Evolutionary conservation across 768 basidiomycete species (phyloP), one percentile per base, ranked within the genome.

Genomic region (Boletellus ananiceps): DNA sequence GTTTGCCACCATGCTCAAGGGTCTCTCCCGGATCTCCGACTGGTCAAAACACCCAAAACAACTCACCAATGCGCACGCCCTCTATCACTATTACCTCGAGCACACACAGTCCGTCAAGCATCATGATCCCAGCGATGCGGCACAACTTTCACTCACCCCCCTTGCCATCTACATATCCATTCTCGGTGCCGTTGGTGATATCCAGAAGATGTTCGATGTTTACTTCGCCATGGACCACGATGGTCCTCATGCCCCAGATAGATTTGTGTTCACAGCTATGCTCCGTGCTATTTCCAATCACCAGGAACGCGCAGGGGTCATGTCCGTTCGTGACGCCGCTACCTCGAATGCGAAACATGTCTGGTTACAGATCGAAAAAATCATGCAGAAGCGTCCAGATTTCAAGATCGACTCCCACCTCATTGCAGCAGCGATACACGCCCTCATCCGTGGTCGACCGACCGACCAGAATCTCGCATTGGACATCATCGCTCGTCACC

Each of bases 171-270:
- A 90, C 62, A 77, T 92, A 40, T 77, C 74, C 46, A 75, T 89
- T 34, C 77, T 92, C 7, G 84, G 80, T 44, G 74, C 74, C 32
- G 75, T 79, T 7, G 76, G 77, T 13, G 67, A 76, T 9, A 77
- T 83, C 50, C 81, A 88, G 54, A 78, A 78, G 49, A 76, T 89
- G 14, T 87, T 88, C 55, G 86, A 90, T 51, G 79, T 91, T 42
- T 91, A 82, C 68, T 79, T 86, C 54, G 73, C 74, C 13, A 66
- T 92, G 63, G 81, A 83, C 47, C 59, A 74, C n/a, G 74, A 79
- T 3, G 87, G 86, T 8, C 78, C 77, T 3, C 60, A 82, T n/a
- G 72, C 80, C 0, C 80, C 88, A 4, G 72, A 83, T 55, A 72
- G 74, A 44, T 73, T 75, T 54, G 70, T 86, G 19, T 90, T 79